phyloP scores from a whole-genome alignment of 345 rosid genomes.

The rapeseed (Brassica napus) region Da-Ae NC_063452.1:62722501-62723000 shows the following conservation, averaged over 20 bases:
- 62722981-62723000: conserved; percentile 14
- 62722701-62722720: not conserved
- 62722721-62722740: not conserved
- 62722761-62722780: not conserved
- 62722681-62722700: conserved; percentile 21
- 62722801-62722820: conserved; percentile 15
- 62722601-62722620: conserved; percentile 12
- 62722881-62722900: not conserved
- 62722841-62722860: not conserved
- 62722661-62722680: conserved; percentile 11
- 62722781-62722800: not conserved
- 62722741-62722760: not conserved
- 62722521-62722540: conserved; percentile 33
- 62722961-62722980: not conserved
- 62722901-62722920: not conserved
- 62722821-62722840: not conserved
- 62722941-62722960: not conserved
- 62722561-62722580: conserved; percentile 36
- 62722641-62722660: conserved; percentile 17
- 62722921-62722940: conserved; percentile 15
- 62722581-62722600: conserved; percentile 17
- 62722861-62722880: not conserved
- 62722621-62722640: conserved; percentile 23
- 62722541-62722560: conserved; percentile 27
- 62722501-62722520: conserved; percentile 35